phyloP scores from a whole-genome alignment of 805 yeast species.

The Ogataea neopini region DNA sequence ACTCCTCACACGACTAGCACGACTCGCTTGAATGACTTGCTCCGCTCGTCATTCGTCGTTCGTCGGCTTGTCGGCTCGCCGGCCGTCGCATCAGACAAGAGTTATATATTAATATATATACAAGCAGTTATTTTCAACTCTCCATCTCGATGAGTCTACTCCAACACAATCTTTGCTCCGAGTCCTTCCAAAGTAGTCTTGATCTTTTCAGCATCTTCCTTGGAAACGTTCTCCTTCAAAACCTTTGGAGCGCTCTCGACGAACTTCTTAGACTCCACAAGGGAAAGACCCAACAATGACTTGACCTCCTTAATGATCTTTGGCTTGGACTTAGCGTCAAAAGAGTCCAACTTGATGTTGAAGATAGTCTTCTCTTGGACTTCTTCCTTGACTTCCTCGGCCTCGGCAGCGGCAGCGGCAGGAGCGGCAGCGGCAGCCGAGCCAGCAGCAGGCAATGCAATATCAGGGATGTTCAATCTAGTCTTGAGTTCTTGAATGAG shows the following conservation, averaged over 20 bases:
- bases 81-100: too few relatives aligned
- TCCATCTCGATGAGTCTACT: conserved; percentile 47
- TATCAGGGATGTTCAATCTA: conserved; percentile 90
- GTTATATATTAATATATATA: conserved; percentile 16
- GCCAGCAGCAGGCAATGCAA: conserved; percentile 74
- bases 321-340: conserved; percentile 94
- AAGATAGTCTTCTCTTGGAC: conserved; percentile 92
- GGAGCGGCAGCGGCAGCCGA: conserved; percentile 64
- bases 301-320: conserved; percentile 98
- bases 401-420: conserved; percentile 70
- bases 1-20: too few relatives aligned
- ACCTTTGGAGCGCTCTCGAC: conserved; percentile 98
- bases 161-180: conserved; percentile 91
- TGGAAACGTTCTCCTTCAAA: conserved; percentile 91
- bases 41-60: too few relatives aligned
- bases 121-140: conserved; percentile 11
- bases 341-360: conserved; percentile 86
- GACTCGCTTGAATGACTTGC: too few relatives aligned
- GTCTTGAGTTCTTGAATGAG: conserved; percentile 78
- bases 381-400: conserved; percentile 71
- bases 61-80: too few relatives aligned
- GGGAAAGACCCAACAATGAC: conserved; percentile 82
- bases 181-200: conserved; percentile 89
- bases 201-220: conserved; percentile 96
- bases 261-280: conserved; percentile 96